Percentiles rank a stretch among this genome's conserved stretches.
phyloP scores from a whole-genome alignment of 345 rosid genomes.

The Dimocarpus longan region DNA sequence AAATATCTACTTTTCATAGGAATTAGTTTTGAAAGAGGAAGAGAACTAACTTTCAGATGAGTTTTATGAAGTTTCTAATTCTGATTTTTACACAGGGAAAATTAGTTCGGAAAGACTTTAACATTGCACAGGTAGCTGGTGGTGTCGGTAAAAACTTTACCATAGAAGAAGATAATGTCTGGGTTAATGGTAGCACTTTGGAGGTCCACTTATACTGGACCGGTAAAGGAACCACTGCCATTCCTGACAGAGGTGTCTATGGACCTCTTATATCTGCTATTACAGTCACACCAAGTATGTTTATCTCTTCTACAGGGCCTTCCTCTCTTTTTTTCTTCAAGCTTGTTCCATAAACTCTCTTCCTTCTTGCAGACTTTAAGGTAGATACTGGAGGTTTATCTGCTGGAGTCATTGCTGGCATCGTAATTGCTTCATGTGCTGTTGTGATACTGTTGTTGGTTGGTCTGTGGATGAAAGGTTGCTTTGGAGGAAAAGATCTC shows the following conservation, averaged over 20 bases:
- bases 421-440: constrained; percentile 54
- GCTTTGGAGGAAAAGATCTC: constrained; percentile 51
- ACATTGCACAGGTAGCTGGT: constrained; percentile 72
- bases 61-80: constrained; percentile 2
- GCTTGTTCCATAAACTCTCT: not conserved
- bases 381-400: constrained; percentile 61
- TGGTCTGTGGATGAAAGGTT: constrained; percentile 50
- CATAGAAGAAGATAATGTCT: constrained; percentile 32
- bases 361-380: constrained; percentile 50
- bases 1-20: not conserved
- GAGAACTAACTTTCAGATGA: no score
- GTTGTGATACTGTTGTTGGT: constrained; percentile 40
- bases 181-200: constrained; percentile 62
- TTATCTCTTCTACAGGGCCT: not conserved
- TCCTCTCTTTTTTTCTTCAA: not conserved
- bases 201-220: constrained; percentile 71
- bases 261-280: constrained; percentile 92
- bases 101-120: constrained; percentile 51
- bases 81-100: constrained; percentile 49
- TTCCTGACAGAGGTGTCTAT: constrained; percentile 69
- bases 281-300: constrained; percentile 73
- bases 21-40: not conserved
- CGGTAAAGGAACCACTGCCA: constrained; percentile 73
- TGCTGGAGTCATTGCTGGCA: constrained; percentile 69
- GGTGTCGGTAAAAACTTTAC: constrained; percentile 56